These are phyloP conservation scores for Pseudocercospora musae DNA, from an alignment of 2,329 filamentous ascomycete genomes.

Conservation along the genomic window DNA sequence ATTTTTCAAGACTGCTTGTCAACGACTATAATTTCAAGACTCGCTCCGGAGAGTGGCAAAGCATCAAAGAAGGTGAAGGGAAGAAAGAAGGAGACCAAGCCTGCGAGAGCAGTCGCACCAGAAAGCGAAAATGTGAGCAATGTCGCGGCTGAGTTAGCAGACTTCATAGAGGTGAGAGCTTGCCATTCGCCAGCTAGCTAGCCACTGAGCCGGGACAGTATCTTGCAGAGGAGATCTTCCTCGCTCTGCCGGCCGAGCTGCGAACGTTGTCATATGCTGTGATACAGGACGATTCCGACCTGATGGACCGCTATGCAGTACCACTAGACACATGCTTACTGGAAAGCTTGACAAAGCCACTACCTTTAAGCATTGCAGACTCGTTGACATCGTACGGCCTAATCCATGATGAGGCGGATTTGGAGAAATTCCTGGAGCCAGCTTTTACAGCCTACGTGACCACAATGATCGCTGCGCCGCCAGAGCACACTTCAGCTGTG, in stretches of 20 bases:
- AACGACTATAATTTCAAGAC: conserved; percentile 62
- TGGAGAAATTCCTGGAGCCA: conserved; percentile 59
- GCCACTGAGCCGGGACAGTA: conserved; percentile 48
- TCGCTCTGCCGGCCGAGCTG: conserved; percentile 59
- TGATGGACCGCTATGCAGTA: conserved; percentile 45
- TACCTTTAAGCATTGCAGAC: conserved; percentile 62
- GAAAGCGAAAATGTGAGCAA: conserved; percentile 22
- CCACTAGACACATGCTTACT: conserved; percentile 43
- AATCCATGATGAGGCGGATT: conserved; percentile 47
- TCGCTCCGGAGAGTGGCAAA: conserved; percentile 45
- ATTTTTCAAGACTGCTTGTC: conserved; percentile 74
- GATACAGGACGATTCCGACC: conserved; percentile 48
- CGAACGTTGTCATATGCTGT: conserved; percentile 59
- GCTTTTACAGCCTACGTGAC: conserved; percentile 62
- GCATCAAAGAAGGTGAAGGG: conserved; percentile 47
- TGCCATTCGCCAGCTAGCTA: not conserved
- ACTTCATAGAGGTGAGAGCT: conserved; percentile 65
- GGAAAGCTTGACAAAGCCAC: conserved; percentile 49
- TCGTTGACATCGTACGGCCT: conserved; percentile 66
- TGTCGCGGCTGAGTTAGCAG: conserved; percentile 66
- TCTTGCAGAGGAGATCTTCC: conserved; percentile 67
- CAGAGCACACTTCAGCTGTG: conserved; percentile 51
- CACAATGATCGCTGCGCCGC: conserved; percentile 58
- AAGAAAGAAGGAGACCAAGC: conserved; percentile 41
- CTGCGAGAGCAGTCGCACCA: conserved; percentile 17